phyloP scores from a whole-genome alignment of 2,329 filamentous ascomycete genomes.

The Aureobasidium melanogenum region DNA sequence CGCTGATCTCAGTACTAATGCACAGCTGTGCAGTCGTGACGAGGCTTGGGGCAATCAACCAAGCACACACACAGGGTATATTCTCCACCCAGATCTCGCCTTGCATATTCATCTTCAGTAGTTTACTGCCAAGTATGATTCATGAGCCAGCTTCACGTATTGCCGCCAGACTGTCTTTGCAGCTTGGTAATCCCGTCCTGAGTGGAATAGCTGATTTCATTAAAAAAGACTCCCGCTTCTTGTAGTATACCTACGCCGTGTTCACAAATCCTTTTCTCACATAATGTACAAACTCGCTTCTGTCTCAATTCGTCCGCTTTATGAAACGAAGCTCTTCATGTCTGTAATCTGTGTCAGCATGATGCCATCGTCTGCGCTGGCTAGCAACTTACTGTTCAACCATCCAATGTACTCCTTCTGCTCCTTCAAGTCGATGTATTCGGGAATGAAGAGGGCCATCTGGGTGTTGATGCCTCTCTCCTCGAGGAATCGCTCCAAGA shows the following conservation, averaged over 20 bases:
- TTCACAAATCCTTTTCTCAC: neutral
- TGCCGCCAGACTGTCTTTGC: neutral
- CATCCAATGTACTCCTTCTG: conserved; percentile 92
- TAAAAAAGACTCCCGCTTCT: neutral
- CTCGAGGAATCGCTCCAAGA: conserved; percentile 88
- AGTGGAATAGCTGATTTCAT: neutral
- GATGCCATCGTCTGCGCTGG: neutral
- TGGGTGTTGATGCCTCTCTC: conserved; percentile 84
- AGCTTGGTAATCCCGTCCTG: neutral
- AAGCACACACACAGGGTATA: too few relatives aligned
- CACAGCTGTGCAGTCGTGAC: neutral
- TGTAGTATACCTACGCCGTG: neutral
- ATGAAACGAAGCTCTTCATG: conserved; percentile 75
- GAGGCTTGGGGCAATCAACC: too few relatives aligned
- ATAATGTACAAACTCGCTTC: neutral
- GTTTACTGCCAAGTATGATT: too few relatives aligned
- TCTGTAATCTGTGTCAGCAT: conserved; percentile 35
- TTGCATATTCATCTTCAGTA: too few relatives aligned
- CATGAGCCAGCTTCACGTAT: neutral
- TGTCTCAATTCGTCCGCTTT: conserved; percentile 14
- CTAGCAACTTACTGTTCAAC: conserved; percentile 55
- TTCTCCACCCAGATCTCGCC: neutral
- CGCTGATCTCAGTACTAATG: too few relatives aligned
- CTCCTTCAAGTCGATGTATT: conserved; percentile 98
- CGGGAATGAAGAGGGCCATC: conserved; percentile 82